phyloP scores from a whole-genome alignment of 495 filamentous ascomycete species.

The Viridothelium virens region DNA sequence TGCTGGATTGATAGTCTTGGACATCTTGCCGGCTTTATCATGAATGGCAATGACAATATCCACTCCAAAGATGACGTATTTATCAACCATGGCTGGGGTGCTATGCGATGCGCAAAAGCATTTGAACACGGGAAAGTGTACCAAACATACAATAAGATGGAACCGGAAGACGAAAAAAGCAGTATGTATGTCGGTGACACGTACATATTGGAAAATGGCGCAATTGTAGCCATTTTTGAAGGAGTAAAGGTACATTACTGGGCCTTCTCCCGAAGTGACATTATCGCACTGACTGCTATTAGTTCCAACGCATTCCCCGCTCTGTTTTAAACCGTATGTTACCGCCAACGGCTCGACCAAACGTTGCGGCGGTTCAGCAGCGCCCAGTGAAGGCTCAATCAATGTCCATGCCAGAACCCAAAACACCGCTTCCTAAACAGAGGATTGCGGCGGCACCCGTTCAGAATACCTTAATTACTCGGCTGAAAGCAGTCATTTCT shows the following conservation, averaged over 20 bases:
- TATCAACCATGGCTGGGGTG: slow-evolving; percentile 18
- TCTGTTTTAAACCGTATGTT: slow-evolving; percentile 11
- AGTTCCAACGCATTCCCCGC: slow-evolving; percentile 25
- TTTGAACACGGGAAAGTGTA: slow-evolving; percentile 14
- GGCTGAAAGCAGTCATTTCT: slow-evolving; percentile 46
- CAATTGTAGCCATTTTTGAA: slow-evolving; percentile 14
- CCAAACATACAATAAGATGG: slow-evolving; percentile 16
- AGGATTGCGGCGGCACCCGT: slow-evolving; percentile 16
- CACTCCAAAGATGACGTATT: slow-evolving; percentile 14
- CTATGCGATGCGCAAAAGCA: background rate
- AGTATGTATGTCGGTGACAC: slow-evolving; percentile 22
- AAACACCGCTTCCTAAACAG: background rate
- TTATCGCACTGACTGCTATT: background rate
- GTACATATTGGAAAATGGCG: slow-evolving; percentile 19
- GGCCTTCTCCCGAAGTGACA: background rate
- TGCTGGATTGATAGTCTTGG: slow-evolving; percentile 18
- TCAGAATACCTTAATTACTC: slow-evolving; percentile 42
- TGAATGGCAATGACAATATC: slow-evolving; percentile 17
- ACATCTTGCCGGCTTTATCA: slow-evolving; percentile 17
- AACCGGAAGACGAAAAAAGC: slow-evolving; percentile 5
- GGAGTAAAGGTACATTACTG: slow-evolving; percentile 14
- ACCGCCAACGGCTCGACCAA: background rate
- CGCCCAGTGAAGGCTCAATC: background rate
- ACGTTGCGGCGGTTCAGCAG: background rate
- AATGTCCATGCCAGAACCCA: background rate